A percentile compares a stretch with the other conserved stretches of the same genome.
These are phyloP conservation scores for Neurospora sp. DNA, from an alignment of 495 filamentous ascomycete genomes.

Conservation along the genomic window DNA sequence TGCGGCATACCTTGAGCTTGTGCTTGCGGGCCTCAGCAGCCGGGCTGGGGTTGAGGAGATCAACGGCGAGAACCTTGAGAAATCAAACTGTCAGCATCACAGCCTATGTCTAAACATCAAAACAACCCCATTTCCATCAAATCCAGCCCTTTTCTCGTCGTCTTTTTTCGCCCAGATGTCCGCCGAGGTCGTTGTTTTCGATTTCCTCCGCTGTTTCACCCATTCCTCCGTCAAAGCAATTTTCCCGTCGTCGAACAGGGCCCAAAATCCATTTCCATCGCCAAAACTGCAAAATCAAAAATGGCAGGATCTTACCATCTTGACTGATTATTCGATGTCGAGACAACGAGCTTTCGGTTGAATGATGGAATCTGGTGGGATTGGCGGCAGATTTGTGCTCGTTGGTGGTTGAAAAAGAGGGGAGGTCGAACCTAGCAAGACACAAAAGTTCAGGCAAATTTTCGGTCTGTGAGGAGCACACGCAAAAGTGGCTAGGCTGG, in stretches of 20 bases:
- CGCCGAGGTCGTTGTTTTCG: neutral
- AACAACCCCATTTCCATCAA: neutral
- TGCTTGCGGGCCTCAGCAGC: constrained; percentile 95
- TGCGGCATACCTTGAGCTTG: constrained; percentile 90
- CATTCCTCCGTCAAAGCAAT: neutral
- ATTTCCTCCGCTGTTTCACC: neutral
- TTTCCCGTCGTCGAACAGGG: neutral
- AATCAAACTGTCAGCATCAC: constrained; percentile 28
- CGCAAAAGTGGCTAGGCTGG: constrained; percentile 17
- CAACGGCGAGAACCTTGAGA: constrained; percentile 92
- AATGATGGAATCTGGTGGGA: constrained; percentile 32
- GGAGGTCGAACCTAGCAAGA: constrained; percentile 21
- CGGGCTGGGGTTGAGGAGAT: constrained; percentile 96
- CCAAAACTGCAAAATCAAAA: constrained; percentile 13
- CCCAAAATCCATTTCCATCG: neutral
- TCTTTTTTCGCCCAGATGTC: neutral
- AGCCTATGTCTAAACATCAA: neutral
- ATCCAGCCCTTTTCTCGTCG: neutral
- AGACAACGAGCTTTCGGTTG: constrained; percentile 36
- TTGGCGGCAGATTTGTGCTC: constrained; percentile 38
- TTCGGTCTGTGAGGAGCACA: constrained; percentile 25
- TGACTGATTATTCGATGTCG: constrained; percentile 37
- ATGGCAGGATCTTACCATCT: constrained; percentile 43
- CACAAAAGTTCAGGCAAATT: constrained; percentile 24
- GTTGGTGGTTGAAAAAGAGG: constrained; percentile 25